Evolutionary conservation across 2,329 filamentous ascomycete genomes (phyloP), one percentile per base, ranked within the genome.

Genomic region (Pestalotiopsis sp.): DNA sequence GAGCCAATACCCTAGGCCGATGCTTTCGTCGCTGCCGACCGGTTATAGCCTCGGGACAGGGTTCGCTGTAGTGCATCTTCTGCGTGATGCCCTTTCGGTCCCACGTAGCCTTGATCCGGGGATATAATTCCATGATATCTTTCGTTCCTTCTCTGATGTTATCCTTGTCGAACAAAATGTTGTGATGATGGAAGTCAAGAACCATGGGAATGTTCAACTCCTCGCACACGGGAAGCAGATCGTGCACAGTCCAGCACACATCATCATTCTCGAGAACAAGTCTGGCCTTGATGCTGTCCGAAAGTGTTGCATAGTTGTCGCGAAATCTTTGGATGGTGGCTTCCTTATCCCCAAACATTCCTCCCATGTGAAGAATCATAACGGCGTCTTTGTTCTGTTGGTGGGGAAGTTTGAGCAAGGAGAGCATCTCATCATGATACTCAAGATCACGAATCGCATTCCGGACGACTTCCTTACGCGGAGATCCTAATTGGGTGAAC

Each of bases 51-150:
- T 89, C 85, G 0, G 91, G 85, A 9, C 88, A 90, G 0, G 91
- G 92, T 77, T 98, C 95, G 31, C 93, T 97, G 80, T 98, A 98
- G 76, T 98, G 95, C 94, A 98, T 97, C 81, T 98, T 98, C 74
- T 96, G 95, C 2, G 85, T 94, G 72, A 97, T 98, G 1, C 86
- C 83, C 78, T 98, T 98, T 38, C 89, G 86, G 0, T 86, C 88
- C 95, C 95, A 98, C 0, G 94, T 98, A 3, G 91, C 90, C 58
- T 88, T 86, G 75, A 98, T 98, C 4, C 92, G 90, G 0, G 91
- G 90, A 70, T 89, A 96, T 0, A 97, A 82, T 0, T 78, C 75
- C 63, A 92, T 90, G 71, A 98, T 94, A 73, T 97, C 95, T 23
- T 89, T 84, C 0, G 94, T 97, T 0, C 95, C 94, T 80, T 97